These are phyloP conservation scores for Cercospora beticola DNA, from an alignment of 2,329 filamentous ascomycete genomes.

Conservation along the genomic window DNA sequence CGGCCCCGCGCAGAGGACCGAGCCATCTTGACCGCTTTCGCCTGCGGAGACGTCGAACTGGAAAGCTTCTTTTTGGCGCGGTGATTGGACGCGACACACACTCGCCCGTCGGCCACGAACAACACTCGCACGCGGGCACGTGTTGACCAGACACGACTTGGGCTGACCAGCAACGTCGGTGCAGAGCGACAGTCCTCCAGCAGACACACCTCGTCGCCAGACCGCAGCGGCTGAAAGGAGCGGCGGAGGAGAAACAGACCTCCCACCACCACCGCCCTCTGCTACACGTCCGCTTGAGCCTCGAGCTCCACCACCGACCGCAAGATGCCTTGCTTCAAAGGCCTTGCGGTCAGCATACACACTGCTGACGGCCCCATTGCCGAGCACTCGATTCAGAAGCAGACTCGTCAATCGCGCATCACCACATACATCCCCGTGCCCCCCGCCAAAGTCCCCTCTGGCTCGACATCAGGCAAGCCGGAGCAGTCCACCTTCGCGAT, in stretches of 20 bases:
- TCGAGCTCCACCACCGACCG: constrained; percentile 25
- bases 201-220: background rate
- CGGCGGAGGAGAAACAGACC: constrained; percentile 3
- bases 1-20: background rate
- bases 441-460: constrained; percentile 70
- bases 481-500: constrained; percentile 97
- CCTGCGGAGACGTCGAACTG: constrained; percentile 1
- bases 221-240: background rate
- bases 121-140: constrained; percentile 1
- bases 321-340: constrained; percentile 94
- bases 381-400: constrained; percentile 92
- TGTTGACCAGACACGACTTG: background rate
- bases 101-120: background rate
- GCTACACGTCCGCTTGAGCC: constrained; percentile 6
- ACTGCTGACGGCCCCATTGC: constrained; percentile 74
- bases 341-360: constrained; percentile 97
- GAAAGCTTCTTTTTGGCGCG: background rate
- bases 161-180: background rate
- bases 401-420: constrained; percentile 86
- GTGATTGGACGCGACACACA: constrained; percentile 4
- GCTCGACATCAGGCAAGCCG: constrained; percentile 63
- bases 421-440: constrained; percentile 97
- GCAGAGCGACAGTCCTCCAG: background rate
- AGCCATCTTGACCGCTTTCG: background rate
- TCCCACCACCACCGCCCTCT: background rate